Conservation (phyloP, 192 early-diverging fungal species). For the Rhizophagus clarus region DNA sequence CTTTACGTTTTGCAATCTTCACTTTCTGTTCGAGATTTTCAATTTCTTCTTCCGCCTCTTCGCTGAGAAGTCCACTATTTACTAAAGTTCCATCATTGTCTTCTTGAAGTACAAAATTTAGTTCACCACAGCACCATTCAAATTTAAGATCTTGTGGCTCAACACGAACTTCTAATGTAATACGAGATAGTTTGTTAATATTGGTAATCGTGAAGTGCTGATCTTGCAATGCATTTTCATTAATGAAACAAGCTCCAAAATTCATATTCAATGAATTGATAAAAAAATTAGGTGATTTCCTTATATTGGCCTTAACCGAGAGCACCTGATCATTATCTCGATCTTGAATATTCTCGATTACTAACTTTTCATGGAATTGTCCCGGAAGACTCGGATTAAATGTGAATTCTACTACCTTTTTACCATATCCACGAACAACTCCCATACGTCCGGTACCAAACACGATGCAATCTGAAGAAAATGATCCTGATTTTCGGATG, state of each 20-base stretch:
- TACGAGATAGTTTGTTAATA: conserved; percentile 75
- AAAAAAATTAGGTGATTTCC: conserved; percentile 84
- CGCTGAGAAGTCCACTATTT: conserved; percentile 43
- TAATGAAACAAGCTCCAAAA: conserved; percentile 72
- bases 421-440: conserved; percentile 87
- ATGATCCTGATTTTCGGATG: conserved; percentile 93
- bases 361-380: conserved; percentile 80
- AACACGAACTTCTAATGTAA: conserved; percentile 71
- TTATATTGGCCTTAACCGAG: conserved; percentile 87
- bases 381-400: conserved; percentile 93
- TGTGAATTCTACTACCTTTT: conserved; percentile 89
- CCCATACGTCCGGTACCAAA: conserved; percentile 80
- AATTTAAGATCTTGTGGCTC: conserved; percentile 73
- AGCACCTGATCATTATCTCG: conserved; percentile 75
- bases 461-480: conserved; percentile 89
- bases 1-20: conserved; percentile 94
- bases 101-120: conserved; percentile 67
- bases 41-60: conserved; percentile 92
- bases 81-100: conserved; percentile 53
- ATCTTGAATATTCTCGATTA: conserved; percentile 89
- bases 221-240: conserved; percentile 51
- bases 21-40: conserved; percentile 96
- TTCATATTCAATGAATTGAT: conserved; percentile 72
- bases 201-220: conserved; percentile 79
- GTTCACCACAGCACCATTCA: conserved; percentile 53